A percentile compares a stretch with the other conserved stretches of the same genome.
Evolutionary conservation across 2,329 filamentous ascomycete species (phyloP).

Genomic region (Stachybotrys elegans): DNA sequence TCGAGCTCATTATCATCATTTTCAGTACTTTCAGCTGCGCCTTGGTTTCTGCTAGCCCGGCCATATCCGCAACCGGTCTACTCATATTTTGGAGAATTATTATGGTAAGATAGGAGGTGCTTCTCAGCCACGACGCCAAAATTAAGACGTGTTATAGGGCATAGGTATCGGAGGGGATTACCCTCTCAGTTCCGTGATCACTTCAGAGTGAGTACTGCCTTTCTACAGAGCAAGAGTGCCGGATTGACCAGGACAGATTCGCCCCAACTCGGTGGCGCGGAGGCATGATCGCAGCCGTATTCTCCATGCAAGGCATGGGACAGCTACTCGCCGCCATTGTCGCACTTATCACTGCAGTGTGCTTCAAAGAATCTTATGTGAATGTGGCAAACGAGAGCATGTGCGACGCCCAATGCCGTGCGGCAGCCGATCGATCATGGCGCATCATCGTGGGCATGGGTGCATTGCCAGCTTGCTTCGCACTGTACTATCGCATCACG

Average conservation of each 20-base stretch:
- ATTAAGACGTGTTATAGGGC: constrained; percentile 34
- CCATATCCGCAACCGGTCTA: constrained; percentile 54
- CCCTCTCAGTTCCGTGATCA: constrained; percentile 74
- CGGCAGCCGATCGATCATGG: constrained; percentile 77
- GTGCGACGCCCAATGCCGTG: constrained; percentile 59
- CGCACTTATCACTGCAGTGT: constrained; percentile 61
- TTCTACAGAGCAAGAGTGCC: too few relatives aligned
- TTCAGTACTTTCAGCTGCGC: constrained; percentile 64
- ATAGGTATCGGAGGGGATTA: constrained; percentile 80
- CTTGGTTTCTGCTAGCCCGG: constrained; percentile 54
- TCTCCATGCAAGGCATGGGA: constrained; percentile 82
- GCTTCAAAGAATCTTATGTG: constrained; percentile 52
- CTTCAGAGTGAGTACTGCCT: constrained; percentile 53
- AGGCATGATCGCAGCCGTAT: constrained; percentile 78
- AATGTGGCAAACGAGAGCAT: constrained; percentile 30
- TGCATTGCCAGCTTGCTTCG: constrained; percentile 70
- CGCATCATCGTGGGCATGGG: constrained; percentile 76
- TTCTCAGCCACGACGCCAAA: not conserved
- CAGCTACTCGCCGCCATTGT: constrained; percentile 68
- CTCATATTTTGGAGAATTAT: constrained; percentile 73
- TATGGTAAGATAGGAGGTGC: constrained; percentile 44
- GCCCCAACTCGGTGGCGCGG: constrained; percentile 77
- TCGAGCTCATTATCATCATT: constrained; percentile 70
- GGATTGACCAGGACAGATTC: too few relatives aligned
- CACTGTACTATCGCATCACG: constrained; percentile 80